These are phyloP conservation scores for Tricholoma terreum DNA, from an alignment of 768 basidiomycete genomes.

Conservation along the genomic window DNA sequence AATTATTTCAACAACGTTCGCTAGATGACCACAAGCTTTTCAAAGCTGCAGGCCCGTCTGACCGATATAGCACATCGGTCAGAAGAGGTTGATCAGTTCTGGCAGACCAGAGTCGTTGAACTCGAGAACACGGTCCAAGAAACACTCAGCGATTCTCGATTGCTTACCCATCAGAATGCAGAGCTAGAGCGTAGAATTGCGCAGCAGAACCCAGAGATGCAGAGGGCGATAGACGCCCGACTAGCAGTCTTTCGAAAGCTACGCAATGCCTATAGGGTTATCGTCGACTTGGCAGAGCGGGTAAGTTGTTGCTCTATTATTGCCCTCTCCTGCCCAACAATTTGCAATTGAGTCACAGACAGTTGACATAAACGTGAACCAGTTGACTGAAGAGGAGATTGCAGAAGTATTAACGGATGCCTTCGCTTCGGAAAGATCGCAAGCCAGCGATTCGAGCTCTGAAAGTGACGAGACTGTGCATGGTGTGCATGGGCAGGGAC, in stretches of 20 bases:
- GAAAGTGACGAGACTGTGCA: slow-evolving; percentile 24
- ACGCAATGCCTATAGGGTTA: slow-evolving; percentile 36
- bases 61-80: slow-evolving; percentile 5
- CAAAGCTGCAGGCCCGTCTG: slow-evolving; percentile 15
- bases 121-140: slow-evolving; percentile 33
- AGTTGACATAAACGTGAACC: neutral
- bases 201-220: slow-evolving; percentile 25
- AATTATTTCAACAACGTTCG: neutral
- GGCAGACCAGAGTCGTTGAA: slow-evolving; percentile 29
- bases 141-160: slow-evolving; percentile 23
- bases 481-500: slow-evolving; percentile 11
- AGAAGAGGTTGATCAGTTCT: slow-evolving; percentile 11
- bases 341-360: slow-evolving; percentile 11
- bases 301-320: slow-evolving; percentile 5
- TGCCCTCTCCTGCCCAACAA: slow-evolving; percentile 2
- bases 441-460: slow-evolving; percentile 6
- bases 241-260: slow-evolving; percentile 30
- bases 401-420: slow-evolving; percentile 23
- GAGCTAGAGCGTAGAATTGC: slow-evolving; percentile 30
- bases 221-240: slow-evolving; percentile 31
- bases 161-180: slow-evolving; percentile 28
- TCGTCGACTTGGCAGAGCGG: slow-evolving; percentile 41
- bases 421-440: neutral
- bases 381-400: slow-evolving; percentile 18
- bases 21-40: neutral